phyloP scores from a whole-genome alignment of 306 rosid species.

The Inga oerstediana region DNA sequence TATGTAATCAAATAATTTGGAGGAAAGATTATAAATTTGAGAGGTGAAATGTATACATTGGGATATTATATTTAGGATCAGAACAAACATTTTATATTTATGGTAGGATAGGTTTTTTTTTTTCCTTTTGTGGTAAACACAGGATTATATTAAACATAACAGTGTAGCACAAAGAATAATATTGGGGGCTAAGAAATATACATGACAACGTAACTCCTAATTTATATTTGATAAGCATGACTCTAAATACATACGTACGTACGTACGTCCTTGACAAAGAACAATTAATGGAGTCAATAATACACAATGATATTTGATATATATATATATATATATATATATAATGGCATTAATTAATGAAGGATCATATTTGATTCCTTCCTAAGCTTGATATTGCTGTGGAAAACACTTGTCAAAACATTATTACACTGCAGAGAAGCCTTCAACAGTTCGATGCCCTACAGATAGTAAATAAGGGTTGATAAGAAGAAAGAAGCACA shows the following conservation, averaged over 20 bases:
- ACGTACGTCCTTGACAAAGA: no score
- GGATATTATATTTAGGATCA: no score
- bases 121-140: neutral
- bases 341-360: neutral
- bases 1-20: no score
- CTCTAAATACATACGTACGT: no score
- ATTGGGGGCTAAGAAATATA: no score
- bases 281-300: neutral
- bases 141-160: neutral
- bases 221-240: neutral
- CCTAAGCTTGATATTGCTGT: neutral
- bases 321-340: neutral
- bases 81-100: no score
- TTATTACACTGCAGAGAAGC: neutral
- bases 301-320: no score
- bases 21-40: no score
- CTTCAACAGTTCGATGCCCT: neutral
- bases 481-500: neutral
- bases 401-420: neutral
- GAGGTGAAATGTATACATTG: no score
- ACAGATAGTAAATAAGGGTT: no score
- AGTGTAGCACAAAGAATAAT: neutral
- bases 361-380: neutral
- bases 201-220: neutral
- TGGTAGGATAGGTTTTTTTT: no score